Conservation (phyloP, 2,329 filamentous ascomycete genomes). For the Beauveria medogensis region DNA sequence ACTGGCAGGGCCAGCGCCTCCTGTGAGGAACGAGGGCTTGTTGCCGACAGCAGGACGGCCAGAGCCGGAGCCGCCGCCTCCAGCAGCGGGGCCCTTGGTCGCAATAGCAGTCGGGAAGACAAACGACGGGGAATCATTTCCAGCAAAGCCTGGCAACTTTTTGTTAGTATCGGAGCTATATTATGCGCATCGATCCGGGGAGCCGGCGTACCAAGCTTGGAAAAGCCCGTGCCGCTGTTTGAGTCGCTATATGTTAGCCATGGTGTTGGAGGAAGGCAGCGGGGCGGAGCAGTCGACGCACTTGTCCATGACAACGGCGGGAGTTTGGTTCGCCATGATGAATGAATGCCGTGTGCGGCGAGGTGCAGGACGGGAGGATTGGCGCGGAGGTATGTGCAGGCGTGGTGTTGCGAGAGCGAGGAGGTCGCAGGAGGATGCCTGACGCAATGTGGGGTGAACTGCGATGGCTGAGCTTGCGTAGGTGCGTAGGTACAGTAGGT, state of each 20-base stretch:
- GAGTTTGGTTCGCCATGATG: constrained; percentile 91
- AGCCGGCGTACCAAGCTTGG: constrained; percentile 75
- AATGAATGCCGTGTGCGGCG: constrained; percentile 16
- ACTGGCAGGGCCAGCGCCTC: constrained; percentile 66
- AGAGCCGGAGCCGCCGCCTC: constrained; percentile 68
- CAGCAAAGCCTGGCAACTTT: constrained; percentile 70
- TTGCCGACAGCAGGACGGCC: constrained; percentile 85
- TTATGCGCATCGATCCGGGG: neutral
- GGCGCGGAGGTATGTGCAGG: neutral
- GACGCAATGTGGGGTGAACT: constrained; percentile 11
- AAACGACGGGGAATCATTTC: constrained; percentile 98
- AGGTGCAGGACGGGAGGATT: constrained; percentile 6
- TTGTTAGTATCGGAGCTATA: neutral
- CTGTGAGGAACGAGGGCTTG: constrained; percentile 91
- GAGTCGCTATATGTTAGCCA: constrained; percentile 24
- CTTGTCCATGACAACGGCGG: constrained; percentile 99
- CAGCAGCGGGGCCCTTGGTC: constrained; percentile 71
- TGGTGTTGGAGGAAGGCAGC: constrained; percentile 8
- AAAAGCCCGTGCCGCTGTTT: constrained; percentile 93
- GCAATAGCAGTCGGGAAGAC: constrained; percentile 98
- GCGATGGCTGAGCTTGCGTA: constrained; percentile 12
- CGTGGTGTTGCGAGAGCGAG: constrained; percentile 2
- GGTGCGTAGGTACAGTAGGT: too few relatives aligned
- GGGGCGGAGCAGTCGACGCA: constrained; percentile 47
- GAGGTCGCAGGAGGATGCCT: constrained; percentile 7